Base-by-base conservation (phyloP, 2,329 filamentous ascomycete species). In the Calonectria naviculata region DNA sequence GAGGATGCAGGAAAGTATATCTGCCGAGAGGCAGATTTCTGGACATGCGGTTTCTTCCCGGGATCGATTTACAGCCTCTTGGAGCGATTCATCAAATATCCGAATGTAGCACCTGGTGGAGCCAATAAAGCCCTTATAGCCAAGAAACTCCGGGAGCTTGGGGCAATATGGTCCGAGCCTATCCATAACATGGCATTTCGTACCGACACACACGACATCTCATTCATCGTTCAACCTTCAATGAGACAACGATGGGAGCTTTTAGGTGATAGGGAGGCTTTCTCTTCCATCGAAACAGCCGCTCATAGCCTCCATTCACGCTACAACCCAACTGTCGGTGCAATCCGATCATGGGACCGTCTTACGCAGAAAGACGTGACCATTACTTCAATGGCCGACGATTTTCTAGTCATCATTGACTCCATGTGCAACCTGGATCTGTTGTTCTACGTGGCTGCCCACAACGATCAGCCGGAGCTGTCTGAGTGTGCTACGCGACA, bases 121-220 rank as follows among this genome's bases (percentile, higher is more conserved):
- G 21, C 70, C 2, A 67, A 74, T 5, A 67, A 73, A 8, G 41
- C 31, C 2, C 31, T 65, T 15, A 26, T 69, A 0, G 61, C 52
- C 24, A 44, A 74, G 6, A 71, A 76, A 8, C 77, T 84, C 1
- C 71, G 76, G 17, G 52, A 61, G 0, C 71, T 82, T 1, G 80
- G 80, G 2, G 67, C 67, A 4, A 54, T 73, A 1, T 85, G 84
- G 84, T 78, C 81, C 3, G 80, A 78, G 3, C 83, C 83, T 0
- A 74, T 86, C 0, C 83, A 76, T 19, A 63, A 65, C 5, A 74
- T 70, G 68, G 83, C 72, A 26, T 67, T 36, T 80, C 81, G 85
- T 5, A 88, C 82, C 5, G 86, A 89, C 65, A 89, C 87, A 0
- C 88, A 89, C 66, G 88, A 89, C 60, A 84, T 90, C 80, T 86